phyloP scores from a whole-genome alignment of 163 green algal species.

The Scenedesmus sp. region DNA sequence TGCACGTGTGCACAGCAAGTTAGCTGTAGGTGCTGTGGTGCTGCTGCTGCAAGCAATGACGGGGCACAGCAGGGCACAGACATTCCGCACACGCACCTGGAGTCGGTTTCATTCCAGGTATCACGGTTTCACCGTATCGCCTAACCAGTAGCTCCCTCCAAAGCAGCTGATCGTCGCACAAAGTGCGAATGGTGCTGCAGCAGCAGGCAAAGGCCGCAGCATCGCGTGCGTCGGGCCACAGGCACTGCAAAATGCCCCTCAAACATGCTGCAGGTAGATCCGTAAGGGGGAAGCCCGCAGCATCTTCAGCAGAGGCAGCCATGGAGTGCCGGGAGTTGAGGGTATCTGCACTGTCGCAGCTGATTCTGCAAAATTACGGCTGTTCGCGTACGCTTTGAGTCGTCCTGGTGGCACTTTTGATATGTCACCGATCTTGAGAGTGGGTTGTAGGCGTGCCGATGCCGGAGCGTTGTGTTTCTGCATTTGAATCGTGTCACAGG shows the following conservation, averaged over 20 bases:
- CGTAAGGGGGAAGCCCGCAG: not conserved
- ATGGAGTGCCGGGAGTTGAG: not conserved
- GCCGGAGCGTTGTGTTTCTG: no score
- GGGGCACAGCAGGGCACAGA: not conserved
- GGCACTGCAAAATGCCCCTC: not conserved
- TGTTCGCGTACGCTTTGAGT: not conserved
- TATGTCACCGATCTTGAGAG: no score
- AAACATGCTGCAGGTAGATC: not conserved
- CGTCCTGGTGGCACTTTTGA: no score
- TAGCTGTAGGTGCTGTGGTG: no score
- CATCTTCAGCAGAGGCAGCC: not conserved
- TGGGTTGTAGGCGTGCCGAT: no score
- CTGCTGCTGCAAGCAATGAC: no score
- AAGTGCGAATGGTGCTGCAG: not conserved
- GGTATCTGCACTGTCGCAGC: not conserved
- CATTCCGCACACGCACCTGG: not conserved
- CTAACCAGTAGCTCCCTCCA: not conserved
- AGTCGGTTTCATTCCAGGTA: not conserved
- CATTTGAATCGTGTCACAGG: no score
- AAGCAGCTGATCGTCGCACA: not conserved
- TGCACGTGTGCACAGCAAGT: not conserved
- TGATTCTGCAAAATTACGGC: not conserved
- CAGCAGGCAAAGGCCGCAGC: not conserved
- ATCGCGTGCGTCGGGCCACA: conserved; percentile 4
- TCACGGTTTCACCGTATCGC: not conserved